phyloP scores from a whole-genome alignment of 2,329 filamentous ascomycete species.

The Pseudogymnoascus sp. region DNA sequence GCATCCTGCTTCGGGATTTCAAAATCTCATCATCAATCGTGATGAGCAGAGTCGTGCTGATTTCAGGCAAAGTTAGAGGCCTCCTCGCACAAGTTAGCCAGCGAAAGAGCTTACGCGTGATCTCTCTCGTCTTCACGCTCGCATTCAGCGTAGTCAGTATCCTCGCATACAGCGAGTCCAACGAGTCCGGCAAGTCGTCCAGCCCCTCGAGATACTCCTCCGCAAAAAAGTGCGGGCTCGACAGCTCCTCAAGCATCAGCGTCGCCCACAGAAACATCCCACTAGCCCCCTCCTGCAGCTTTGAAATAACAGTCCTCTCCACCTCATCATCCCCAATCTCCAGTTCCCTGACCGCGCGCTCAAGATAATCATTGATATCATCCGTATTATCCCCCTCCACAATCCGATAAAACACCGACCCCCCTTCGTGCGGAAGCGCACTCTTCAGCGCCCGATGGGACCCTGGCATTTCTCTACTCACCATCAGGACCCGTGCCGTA shows the following conservation, averaged over 20 bases:
- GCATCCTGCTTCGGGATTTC: slow-evolving; percentile 1
- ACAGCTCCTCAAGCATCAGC: slow-evolving; percentile 9
- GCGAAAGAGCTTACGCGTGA: slow-evolving; percentile 2
- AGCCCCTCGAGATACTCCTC: background rate
- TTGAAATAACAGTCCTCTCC: background rate
- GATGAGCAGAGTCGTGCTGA: slow-evolving; percentile 4
- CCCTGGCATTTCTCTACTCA: slow-evolving; percentile 1
- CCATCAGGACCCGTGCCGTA: background rate
- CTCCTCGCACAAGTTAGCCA: slow-evolving; percentile 2
- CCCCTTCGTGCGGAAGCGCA: background rate
- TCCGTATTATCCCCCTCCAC: background rate
- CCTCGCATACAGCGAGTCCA: background rate
- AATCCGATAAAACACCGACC: background rate
- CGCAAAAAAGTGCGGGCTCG: background rate
- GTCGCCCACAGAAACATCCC: slow-evolving; percentile 12
- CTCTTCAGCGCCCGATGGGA: background rate
- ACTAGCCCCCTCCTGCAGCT: background rate
- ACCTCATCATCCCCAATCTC: slow-evolving; percentile 5
- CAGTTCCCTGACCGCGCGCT: background rate
- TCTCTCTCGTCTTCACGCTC: background rate
- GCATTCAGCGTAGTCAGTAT: slow-evolving; percentile 1
- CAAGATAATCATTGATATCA: background rate
- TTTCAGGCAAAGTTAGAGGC: slow-evolving; percentile 1
- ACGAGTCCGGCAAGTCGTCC: background rate
- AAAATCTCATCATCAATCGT: background rate